Conservation (phyloP, 1,139 yeast species). For the Saccharomycopsis phalli region DNA sequence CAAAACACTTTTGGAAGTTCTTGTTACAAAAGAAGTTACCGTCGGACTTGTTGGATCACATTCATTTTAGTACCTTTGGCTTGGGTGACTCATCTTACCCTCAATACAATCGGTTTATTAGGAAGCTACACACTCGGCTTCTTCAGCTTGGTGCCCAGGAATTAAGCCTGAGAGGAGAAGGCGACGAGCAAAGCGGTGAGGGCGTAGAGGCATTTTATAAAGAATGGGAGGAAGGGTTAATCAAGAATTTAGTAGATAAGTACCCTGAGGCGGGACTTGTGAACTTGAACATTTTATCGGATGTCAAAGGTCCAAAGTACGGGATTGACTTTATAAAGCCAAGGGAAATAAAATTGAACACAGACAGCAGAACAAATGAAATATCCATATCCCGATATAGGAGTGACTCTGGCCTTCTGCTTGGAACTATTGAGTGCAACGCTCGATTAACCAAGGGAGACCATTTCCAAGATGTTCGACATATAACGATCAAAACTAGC, state of each 20-base stretch:
- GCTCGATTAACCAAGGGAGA: constrained; percentile 52
- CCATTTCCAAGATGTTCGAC: constrained; percentile 90
- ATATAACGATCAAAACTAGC: constrained; percentile 36
- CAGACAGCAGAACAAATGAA: constrained; percentile 30
- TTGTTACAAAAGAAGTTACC: constrained; percentile 65
- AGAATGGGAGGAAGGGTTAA: constrained; percentile 59
- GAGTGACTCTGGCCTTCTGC: not conserved
- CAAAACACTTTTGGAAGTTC: constrained; percentile 63
- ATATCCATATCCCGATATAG: not conserved
- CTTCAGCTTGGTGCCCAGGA: constrained; percentile 76
- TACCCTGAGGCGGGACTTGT: constrained; percentile 28
- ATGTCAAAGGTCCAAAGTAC: not conserved
- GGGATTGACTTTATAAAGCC: too few species aligned
- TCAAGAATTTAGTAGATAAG: constrained; percentile 30
- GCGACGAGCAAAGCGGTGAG: constrained; percentile 76
- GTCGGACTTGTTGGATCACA: constrained; percentile 47
- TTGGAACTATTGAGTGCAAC: constrained; percentile 33
- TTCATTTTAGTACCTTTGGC: constrained; percentile 69
- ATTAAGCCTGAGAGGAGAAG: constrained; percentile 68
- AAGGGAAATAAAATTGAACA: constrained; percentile 15
- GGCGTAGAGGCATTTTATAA: constrained; percentile 73
- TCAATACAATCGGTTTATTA: constrained; percentile 74
- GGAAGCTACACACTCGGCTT: constrained; percentile 71
- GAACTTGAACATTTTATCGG: not conserved
- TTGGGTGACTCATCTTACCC: constrained; percentile 94